These are phyloP conservation scores for Cyberlindnera nakhonratchasimensis DNA, from an alignment of 805 yeast species.

Conservation along the genomic window DNA sequence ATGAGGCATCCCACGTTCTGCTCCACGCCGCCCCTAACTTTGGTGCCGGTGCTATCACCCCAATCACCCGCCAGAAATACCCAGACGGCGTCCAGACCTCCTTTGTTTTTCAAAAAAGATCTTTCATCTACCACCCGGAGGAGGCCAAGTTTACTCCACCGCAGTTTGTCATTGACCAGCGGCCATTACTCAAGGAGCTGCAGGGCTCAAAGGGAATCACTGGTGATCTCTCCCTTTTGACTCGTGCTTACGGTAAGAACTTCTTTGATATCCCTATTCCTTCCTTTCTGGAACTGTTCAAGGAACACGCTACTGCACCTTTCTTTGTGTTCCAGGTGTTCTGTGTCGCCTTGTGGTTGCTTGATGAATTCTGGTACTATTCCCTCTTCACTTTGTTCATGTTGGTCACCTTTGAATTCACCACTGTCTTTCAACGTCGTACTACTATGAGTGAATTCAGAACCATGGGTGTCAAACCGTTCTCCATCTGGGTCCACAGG, in stretches of 20 bases:
- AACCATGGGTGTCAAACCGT: constrained; percentile 96
- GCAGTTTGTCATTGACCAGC: constrained; percentile 56
- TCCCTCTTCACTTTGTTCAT: constrained; percentile 88
- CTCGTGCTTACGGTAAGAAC: constrained; percentile 76
- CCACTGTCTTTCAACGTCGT: constrained; percentile 94
- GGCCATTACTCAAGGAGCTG: constrained; percentile 53
- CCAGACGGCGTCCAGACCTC: constrained; percentile 62
- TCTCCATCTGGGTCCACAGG: constrained; percentile 69
- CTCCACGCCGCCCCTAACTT: constrained; percentile 80
- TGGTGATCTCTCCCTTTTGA: constrained; percentile 47
- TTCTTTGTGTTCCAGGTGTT: constrained; percentile 95
- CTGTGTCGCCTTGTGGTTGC: constrained; percentile 91
- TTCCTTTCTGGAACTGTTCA: constrained; percentile 82
- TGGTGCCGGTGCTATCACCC: constrained; percentile 80
- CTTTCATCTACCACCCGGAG: constrained; percentile 66
- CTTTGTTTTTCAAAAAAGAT: constrained; percentile 87
- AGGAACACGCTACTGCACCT: constrained; percentile 98
- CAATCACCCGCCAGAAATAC: constrained; percentile 50
- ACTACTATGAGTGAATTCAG: constrained; percentile 93
- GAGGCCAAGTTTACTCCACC: constrained; percentile 72
- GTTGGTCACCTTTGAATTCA: constrained; percentile 89
- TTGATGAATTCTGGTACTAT: constrained; percentile 96
- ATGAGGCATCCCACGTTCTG: constrained; percentile 67
- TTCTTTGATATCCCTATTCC: constrained; percentile 95
- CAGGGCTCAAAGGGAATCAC: constrained; percentile 53